Conservation (phyloP, 352 stramenopile species). For the Phytopythium helicoides region DNA sequence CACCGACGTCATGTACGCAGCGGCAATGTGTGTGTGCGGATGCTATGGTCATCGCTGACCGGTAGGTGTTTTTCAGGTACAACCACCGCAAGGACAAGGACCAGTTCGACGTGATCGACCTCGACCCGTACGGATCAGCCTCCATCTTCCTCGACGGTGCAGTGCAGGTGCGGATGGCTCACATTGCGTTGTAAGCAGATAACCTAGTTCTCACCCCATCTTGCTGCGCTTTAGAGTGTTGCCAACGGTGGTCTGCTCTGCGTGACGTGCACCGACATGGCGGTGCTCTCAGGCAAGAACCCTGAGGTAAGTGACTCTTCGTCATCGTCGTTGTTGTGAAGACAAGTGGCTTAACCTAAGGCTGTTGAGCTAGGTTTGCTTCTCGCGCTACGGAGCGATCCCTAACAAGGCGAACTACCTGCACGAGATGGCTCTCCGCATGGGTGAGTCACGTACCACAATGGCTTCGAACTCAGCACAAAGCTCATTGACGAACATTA, state of each 20-base stretch:
- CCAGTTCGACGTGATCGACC: slow-evolving; percentile 99
- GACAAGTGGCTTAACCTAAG: too few species aligned
- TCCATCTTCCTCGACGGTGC: slow-evolving; percentile 98
- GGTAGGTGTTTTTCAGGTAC: slow-evolving; percentile 23
- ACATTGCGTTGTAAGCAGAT: too few species aligned
- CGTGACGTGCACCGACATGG: slow-evolving; percentile 99
- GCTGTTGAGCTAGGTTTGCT: slow-evolving; percentile 44
- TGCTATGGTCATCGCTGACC: neutral
- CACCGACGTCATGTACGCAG: slow-evolving; percentile 87
- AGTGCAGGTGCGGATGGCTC: slow-evolving; percentile 90
- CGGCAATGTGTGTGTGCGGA: neutral
- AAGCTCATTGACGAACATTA: too few species aligned
- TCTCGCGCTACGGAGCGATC: slow-evolving; percentile 79
- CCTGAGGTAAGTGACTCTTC: slow-evolving; percentile 45
- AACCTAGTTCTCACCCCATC: neutral
- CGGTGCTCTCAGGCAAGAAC: slow-evolving; percentile 87
- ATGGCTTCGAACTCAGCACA: slow-evolving; percentile 1
- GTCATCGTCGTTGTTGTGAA: too few species aligned
- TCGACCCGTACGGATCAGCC: slow-evolving; percentile 99
- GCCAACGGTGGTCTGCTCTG: slow-evolving; percentile 96
- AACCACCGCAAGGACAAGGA: slow-evolving; percentile 82
- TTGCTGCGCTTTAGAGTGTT: slow-evolving; percentile 53
- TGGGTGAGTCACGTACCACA: slow-evolving; percentile 36
- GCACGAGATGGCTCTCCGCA: slow-evolving; percentile 86
- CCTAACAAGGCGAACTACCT: slow-evolving; percentile 89